A percentile compares a stretch with the other conserved stretches of the same genome.
These are phyloP conservation scores for Harringtonia aguacate DNA, from an alignment of 2,329 filamentous ascomycete genomes.

Conservation along the genomic window DNA sequence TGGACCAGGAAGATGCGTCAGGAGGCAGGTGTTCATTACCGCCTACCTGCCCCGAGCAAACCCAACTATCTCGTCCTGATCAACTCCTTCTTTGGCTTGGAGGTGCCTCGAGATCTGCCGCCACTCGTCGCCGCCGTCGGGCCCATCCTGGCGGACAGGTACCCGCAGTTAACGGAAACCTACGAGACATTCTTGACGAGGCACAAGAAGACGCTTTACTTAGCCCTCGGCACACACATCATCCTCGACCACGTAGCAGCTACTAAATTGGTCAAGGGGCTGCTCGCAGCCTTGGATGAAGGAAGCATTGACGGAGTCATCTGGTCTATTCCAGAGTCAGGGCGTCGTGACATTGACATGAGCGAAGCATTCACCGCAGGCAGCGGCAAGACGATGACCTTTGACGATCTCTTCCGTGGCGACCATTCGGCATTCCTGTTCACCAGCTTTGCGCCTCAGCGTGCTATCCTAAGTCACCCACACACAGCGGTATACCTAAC, in stretches of 20 bases:
- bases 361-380: not conserved
- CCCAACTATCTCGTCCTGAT: not conserved
- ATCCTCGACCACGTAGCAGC: not conserved
- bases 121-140: not conserved
- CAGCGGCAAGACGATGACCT: not conserved
- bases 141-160: not conserved
- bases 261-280: not conserved
- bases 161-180: not conserved
- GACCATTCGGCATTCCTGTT: not conserved
- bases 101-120: not conserved
- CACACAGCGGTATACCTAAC: not conserved
- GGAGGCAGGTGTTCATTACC: not conserved
- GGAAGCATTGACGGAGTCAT: not conserved
- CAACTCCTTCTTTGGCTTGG: conserved; percentile 2
- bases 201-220: not conserved
- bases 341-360: not conserved
- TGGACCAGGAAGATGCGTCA: not conserved
- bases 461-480: not conserved
- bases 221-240: conserved; percentile 1
- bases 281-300: not conserved
- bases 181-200: not conserved
- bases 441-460: not conserved
- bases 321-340: not conserved
- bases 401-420: not conserved
- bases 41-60: not conserved